Conservation (phyloP, 1,284 basidiomycete genomes). For the Porogramme epimiltina region DNA sequence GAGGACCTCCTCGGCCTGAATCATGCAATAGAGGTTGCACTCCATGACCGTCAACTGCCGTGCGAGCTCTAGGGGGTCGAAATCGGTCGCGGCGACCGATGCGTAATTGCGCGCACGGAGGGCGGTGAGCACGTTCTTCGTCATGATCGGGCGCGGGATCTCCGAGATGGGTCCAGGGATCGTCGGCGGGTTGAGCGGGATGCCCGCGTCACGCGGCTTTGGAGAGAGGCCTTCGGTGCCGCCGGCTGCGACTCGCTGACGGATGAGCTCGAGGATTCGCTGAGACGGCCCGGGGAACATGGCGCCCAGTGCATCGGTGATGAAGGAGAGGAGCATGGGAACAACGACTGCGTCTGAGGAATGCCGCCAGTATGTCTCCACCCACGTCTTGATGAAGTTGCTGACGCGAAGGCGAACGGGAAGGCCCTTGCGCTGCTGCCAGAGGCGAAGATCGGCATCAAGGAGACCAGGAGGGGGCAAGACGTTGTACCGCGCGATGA, state of each 20-base stretch:
- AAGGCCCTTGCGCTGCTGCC: conserved; percentile 85
- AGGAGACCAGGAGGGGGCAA: conserved; percentile 58
- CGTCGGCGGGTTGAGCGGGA: conserved; percentile 67
- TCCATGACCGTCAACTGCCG: conserved; percentile 97
- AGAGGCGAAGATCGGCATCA: conserved; percentile 67
- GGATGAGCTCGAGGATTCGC: conserved; percentile 74
- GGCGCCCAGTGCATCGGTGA: conserved; percentile 57
- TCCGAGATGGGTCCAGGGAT: conserved; percentile 47
- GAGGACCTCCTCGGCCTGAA: conserved; percentile 87
- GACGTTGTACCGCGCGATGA: conserved; percentile 85
- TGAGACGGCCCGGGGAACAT: conserved; percentile 71
- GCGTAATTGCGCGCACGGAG: conserved; percentile 61
- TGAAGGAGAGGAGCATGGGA: conserved; percentile 63
- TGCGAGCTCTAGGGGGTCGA: conserved; percentile 91
- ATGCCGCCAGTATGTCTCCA: conserved; percentile 88
- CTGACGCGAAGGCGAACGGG: conserved; percentile 89
- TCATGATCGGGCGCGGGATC: conserved; percentile 82
- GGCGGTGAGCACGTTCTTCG: conserved; percentile 73
- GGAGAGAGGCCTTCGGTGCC: conserved; percentile 47
- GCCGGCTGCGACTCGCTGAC: conserved; percentile 40
- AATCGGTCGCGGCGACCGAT: conserved; percentile 80
- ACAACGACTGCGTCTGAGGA: conserved; percentile 66
- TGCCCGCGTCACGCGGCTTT: conserved; percentile 64
- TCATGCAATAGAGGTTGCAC: conserved; percentile 82
- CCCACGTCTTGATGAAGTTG: conserved; percentile 92